Conservation (phyloP, 306 rosid species). For the Medicago ruthenica region DNA sequence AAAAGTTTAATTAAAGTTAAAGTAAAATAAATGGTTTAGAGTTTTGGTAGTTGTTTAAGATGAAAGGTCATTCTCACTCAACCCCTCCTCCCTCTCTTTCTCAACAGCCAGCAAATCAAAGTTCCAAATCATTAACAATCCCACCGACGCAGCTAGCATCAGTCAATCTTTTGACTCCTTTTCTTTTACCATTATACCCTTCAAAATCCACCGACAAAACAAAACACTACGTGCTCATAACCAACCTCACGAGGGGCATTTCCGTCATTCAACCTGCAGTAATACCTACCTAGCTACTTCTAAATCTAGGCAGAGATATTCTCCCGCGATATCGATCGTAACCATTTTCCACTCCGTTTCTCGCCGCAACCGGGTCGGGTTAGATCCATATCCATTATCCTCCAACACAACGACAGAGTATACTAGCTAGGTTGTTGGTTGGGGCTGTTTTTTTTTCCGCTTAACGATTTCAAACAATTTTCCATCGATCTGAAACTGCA, state of each 20-base stretch:
- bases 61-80: conserved; percentile 51
- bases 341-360: conserved; percentile 4
- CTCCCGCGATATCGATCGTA: conserved; percentile 35
- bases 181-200: conserved; percentile 41
- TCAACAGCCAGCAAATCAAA: conserved; percentile 39
- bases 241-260: conserved; percentile 2
- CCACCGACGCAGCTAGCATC: conserved; percentile 46
- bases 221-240: not conserved
- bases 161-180: conserved; percentile 35
- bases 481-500: conserved; percentile 29
- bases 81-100: conserved; percentile 4
- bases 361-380: conserved; percentile 35
- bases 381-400: not conserved
- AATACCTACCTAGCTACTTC: conserved; percentile 6
- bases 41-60: conserved; percentile 36
- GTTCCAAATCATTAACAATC: conserved; percentile 33
- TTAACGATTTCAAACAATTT: not conserved
- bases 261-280: conserved; percentile 27
- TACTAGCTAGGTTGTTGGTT: conserved; percentile 38
- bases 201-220: conserved; percentile 30
- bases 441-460: not conserved
- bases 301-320: conserved; percentile 5
- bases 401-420: not conserved
- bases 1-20: conserved; percentile 35
- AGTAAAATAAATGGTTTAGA: conserved; percentile 23